Base-by-base conservation (phyloP, 345 rosid species). In the Eucalyptus decipiens region DNA sequence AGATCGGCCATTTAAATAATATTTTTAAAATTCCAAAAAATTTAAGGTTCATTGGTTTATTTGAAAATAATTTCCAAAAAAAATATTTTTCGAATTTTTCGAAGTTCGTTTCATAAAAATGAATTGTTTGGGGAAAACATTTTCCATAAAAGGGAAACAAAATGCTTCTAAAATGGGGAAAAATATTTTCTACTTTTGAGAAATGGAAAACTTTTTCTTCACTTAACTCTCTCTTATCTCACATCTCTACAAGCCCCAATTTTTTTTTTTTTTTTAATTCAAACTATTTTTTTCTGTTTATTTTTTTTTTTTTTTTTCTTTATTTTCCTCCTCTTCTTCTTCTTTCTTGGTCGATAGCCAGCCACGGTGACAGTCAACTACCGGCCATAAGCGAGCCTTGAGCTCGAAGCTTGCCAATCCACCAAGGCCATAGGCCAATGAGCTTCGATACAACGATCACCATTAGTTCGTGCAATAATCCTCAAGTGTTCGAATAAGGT, bases 41-140 rank as follows among this genome's bases (percentile, higher is more conserved):
- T 4, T 52, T 52, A 52, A 19, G 2, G 0, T 52, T 0, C 0
- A 0, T 52, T 21, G 2, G 11, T 52, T 52, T 52, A 0, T 0
- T 0, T 0, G 10, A 52, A 52, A 21, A 21, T 2, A 21, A 52
- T 52, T 52, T 52, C 0, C 2, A 1, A 1, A 52, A 52, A 52
- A 8, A 52, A 52, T 0, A 52, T 3, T 52, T 52, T 52, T 0
- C 0, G 0, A 52, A 52, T 52, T 52, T 52, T 52, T 0, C 0
- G 0, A 6, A 0, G 0, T 50, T 50, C 0, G 3, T 50, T 50
- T 16, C 4, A 50, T 0, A 0, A 1, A 50, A 50, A 50, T 16
- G 1, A 50, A 50, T 50, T 0, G 4, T 0, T 2, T 17, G 0
- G 4, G 26, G 11, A 19, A 21, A 8, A 8, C 0, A 4, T 0